These are phyloP conservation scores for Lactarius vividus DNA, from an alignment of 768 basidiomycete species.

Conservation along the genomic window DNA sequence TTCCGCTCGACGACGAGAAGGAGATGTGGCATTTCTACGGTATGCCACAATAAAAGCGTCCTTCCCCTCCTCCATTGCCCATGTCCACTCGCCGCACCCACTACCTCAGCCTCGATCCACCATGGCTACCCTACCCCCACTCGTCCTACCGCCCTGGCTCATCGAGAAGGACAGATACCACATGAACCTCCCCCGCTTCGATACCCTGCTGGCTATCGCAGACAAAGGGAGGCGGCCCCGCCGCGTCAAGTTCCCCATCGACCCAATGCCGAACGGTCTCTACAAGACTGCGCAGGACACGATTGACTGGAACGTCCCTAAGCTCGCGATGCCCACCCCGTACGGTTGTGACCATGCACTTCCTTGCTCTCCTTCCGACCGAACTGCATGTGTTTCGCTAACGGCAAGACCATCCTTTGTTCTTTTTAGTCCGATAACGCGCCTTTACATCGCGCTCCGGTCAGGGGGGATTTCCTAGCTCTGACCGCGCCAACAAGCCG, in stretches of 20 bases:
- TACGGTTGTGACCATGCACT: neutral
- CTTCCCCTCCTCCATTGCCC: neutral
- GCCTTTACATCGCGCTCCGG: conserved; percentile 1
- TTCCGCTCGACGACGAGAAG: neutral
- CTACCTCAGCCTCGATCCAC: neutral
- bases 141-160: conserved; percentile 17
- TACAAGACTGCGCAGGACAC: conserved; percentile 23
- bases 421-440: neutral
- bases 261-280: conserved; percentile 16
- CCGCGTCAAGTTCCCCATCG: conserved; percentile 5
- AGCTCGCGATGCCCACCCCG: conserved; percentile 14
- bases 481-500: neutral
- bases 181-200: conserved; percentile 14
- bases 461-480: neutral
- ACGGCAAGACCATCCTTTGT: neutral
- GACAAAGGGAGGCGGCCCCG: conserved; percentile 19
- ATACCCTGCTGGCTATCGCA: conserved; percentile 12
- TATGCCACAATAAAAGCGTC: neutral
- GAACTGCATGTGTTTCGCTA: neutral
- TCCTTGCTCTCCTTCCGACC: neutral
- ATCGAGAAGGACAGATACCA: conserved; percentile 9
- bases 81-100: neutral
- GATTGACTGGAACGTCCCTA: conserved; percentile 12
- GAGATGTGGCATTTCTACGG: neutral
- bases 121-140: conserved; percentile 7